phyloP scores from a whole-genome alignment of 2,329 filamentous ascomycete genomes.

The Talaromyces amestolkiae region DNA sequence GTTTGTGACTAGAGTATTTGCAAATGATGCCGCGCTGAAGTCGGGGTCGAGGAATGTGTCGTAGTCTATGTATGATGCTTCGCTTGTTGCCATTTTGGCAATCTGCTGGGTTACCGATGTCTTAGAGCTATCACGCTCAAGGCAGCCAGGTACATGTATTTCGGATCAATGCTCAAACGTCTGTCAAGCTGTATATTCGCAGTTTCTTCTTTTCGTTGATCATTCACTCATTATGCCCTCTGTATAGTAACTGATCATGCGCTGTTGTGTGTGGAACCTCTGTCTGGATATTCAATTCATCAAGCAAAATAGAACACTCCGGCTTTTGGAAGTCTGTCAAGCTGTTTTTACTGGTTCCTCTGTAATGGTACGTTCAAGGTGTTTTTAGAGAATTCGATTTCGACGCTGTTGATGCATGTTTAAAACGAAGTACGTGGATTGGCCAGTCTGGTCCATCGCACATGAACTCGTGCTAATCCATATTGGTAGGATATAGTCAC shows the following conservation, averaged over 20 bases:
- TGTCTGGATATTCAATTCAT: neutral
- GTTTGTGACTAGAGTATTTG: constrained; percentile 80
- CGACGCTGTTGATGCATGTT: neutral
- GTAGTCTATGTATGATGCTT: constrained; percentile 89
- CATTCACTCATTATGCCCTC: neutral
- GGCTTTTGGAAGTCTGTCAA: neutral
- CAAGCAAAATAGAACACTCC: neutral
- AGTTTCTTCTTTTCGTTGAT: neutral
- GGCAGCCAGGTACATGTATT: neutral
- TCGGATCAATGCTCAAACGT: neutral
- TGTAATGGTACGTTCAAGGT: neutral
- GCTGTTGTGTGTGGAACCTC: neutral
- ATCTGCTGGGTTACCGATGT: neutral
- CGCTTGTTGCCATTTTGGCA: constrained; percentile 35
- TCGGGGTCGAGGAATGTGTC: constrained; percentile 80
- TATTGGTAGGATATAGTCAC: neutral
- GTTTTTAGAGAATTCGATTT: neutral
- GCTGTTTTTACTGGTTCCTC: neutral
- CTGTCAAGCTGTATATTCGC: neutral
- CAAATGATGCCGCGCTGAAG: constrained; percentile 79
- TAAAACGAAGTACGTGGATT: constrained; percentile 7
- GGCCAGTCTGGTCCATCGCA: constrained; percentile 6
- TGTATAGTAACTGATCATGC: neutral
- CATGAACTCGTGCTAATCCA: neutral
- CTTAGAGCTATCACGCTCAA: neutral